Evolutionary conservation across 192 early-diverging fungal genomes (phyloP).

Genomic region (Backusella macrospora): DNA sequence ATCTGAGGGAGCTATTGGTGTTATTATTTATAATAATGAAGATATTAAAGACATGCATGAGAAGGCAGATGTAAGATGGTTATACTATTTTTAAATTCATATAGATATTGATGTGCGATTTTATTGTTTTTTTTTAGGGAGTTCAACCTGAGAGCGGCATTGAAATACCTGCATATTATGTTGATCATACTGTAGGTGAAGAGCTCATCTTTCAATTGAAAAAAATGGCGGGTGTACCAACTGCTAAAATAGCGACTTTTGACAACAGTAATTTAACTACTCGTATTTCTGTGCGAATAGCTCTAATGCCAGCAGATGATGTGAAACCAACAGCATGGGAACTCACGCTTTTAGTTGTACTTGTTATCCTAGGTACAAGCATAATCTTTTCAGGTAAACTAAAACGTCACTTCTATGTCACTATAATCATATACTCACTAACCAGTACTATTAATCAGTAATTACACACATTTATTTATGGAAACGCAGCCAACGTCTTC

Average conservation of each 20-base stretch:
- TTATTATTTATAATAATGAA: constrained; percentile 42
- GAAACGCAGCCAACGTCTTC: constrained; percentile 16
- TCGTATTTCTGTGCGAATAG: constrained; percentile 25
- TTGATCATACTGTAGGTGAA: constrained; percentile 21
- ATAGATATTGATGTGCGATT: background rate
- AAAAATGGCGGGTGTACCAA: background rate
- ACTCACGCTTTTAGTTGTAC: constrained; percentile 48
- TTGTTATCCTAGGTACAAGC: constrained; percentile 46
- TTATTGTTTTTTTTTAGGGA: constrained; percentile 13
- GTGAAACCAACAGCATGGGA: constrained; percentile 50
- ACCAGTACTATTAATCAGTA: background rate
- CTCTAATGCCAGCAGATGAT: constrained; percentile 29
- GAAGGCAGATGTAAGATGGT: background rate
- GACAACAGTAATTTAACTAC: background rate
- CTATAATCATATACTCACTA: too few species aligned
- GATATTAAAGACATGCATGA: constrained; percentile 3
- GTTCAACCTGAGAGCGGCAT: constrained; percentile 24
- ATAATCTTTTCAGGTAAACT: constrained; percentile 49
- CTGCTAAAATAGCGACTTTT: background rate
- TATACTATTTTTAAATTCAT: background rate
- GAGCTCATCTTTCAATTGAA: constrained; percentile 26
- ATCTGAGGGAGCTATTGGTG: constrained; percentile 33
- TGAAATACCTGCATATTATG: constrained; percentile 31
- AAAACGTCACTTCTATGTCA: too few species aligned
- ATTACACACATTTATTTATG: constrained; percentile 20